Evolutionary conservation across 805 yeast species (phyloP).

Genomic region (Ogataea nitratoaversa): DNA sequence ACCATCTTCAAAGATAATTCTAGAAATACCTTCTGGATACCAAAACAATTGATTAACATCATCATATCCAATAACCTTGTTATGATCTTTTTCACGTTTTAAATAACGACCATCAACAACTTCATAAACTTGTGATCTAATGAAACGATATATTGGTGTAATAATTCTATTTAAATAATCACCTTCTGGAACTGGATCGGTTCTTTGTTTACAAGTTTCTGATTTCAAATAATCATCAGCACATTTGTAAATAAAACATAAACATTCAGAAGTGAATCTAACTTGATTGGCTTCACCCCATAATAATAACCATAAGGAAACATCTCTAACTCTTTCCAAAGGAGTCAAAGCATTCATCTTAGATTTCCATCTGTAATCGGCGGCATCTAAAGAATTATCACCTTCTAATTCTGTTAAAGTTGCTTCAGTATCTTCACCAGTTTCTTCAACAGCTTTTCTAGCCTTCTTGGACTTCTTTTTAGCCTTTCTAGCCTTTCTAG

Average conservation of each 20-base stretch:
- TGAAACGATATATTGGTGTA: conserved; percentile 81
- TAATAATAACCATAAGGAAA: conserved; percentile 67
- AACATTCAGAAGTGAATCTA: conserved; percentile 84
- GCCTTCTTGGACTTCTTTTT: conserved; percentile 78
- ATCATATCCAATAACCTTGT: conserved; percentile 84
- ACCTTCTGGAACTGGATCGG: conserved; percentile 81
- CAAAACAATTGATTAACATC: conserved; percentile 98
- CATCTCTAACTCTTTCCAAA: conserved; percentile 75
- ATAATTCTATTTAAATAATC: conserved; percentile 88
- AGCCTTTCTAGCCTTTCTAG: conserved; percentile 77
- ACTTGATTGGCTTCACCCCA: conserved; percentile 96
- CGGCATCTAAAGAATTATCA: conserved; percentile 82
- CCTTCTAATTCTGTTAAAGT: conserved; percentile 66
- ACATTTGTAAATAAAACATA: conserved; percentile 93
- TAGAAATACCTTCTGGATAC: conserved; percentile 98
- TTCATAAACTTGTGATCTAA: conserved; percentile 80
- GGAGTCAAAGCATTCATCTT: conserved; percentile 69
- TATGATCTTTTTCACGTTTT: conserved; percentile 83
- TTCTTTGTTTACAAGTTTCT: conserved; percentile 86
- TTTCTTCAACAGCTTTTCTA: conserved; percentile 62
- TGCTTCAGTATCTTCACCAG: conserved; percentile 57
- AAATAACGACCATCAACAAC: conserved; percentile 76
- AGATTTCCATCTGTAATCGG: conserved; percentile 79
- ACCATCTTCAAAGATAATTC: conserved; percentile 89
- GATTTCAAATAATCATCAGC: conserved; percentile 86